Evolutionary conservation across 306 rosid genomes (phyloP).

Genomic region (Ormosia emarginata): DNA sequence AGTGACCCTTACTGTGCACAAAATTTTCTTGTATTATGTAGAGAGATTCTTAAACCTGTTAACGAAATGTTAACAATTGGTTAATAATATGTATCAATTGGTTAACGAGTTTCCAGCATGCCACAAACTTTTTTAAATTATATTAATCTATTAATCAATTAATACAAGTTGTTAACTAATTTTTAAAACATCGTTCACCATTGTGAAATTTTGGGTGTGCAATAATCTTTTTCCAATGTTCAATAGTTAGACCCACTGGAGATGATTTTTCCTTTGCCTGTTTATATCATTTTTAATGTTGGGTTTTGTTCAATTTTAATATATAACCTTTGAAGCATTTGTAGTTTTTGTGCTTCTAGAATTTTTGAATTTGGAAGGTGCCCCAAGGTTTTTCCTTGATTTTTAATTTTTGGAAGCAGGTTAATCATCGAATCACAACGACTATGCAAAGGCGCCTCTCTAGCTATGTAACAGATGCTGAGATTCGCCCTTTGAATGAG

Average conservation of each 20-base stretch:
- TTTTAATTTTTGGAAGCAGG: conserved; percentile 32
- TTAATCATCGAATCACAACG: conserved; percentile 69
- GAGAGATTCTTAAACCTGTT: too few species aligned
- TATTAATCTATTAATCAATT: too few species aligned
- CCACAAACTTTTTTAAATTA: too few species aligned
- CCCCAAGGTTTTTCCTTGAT: not conserved
- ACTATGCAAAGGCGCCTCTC: conserved; percentile 80
- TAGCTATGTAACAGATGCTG: conserved; percentile 75
- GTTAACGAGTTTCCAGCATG: too few species aligned
- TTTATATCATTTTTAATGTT: not conserved
- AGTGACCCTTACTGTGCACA: not conserved
- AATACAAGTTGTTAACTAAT: too few species aligned
- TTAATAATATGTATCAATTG: too few species aligned
- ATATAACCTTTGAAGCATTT: not conserved
- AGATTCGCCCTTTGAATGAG: conserved; percentile 86
- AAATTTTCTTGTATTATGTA: not conserved
- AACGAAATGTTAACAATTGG: too few species aligned
- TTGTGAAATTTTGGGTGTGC: too few species aligned
- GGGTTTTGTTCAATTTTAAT: not conserved
- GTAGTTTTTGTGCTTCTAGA: too few species aligned
- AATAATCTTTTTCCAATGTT: not conserved
- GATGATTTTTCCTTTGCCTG: not conserved
- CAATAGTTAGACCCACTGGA: not conserved
- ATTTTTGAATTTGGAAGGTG: too few species aligned
- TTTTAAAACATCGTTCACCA: too few species aligned